Evolutionary conservation across 2,329 filamentous ascomycete species (phyloP), one percentile per base, ranked within the genome.

Genomic region (Colletotrichum paranaense): DNA sequence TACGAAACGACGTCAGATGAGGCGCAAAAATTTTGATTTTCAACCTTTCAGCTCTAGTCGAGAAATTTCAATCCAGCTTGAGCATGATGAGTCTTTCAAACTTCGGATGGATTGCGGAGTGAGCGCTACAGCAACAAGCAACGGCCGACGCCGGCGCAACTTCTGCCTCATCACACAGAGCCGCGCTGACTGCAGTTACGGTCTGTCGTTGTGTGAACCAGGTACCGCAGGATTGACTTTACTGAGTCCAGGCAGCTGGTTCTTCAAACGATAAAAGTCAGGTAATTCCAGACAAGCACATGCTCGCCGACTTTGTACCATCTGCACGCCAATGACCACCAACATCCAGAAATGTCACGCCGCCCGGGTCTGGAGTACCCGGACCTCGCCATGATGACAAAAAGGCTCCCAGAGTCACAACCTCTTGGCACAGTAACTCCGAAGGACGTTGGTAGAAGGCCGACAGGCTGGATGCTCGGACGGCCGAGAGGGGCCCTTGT

Each of bases 381-480:
- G 52, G 30, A 35, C 55, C 53, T 59, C 35, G 19, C 60, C 59
- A 55, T 62, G 59, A 70, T 73, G 59, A 70, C 70, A 65, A 65
- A 73, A 70, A 35, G 46, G 46, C 19, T 16, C n/a, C 11, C 24
- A n/a, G 19, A 28, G 49, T 7, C 24, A 12, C 4, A 28, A n/a
- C 26, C 14, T 55, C 66, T 70, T 62, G 70, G 46, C 66, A 24
- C 8, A 35, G 35, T 56, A 62, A 38, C 62, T 73, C 70, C 70
- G 70, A 73, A 64, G 35, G 55, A 32, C 57, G 65, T 24, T 58
- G 38, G 11, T 14, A 22, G 26, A 60, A 32, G 63, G 32, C 70
- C 70, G 70, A 73, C 30, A 26, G 14, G 26, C 60, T 42, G n/a
- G 32, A 32, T 26, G 70, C 70, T 73, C 70, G 70, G 70, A 73